Conservation (phyloP, 192 early-diverging fungal genomes). For the Coemansia sp. region DNA sequence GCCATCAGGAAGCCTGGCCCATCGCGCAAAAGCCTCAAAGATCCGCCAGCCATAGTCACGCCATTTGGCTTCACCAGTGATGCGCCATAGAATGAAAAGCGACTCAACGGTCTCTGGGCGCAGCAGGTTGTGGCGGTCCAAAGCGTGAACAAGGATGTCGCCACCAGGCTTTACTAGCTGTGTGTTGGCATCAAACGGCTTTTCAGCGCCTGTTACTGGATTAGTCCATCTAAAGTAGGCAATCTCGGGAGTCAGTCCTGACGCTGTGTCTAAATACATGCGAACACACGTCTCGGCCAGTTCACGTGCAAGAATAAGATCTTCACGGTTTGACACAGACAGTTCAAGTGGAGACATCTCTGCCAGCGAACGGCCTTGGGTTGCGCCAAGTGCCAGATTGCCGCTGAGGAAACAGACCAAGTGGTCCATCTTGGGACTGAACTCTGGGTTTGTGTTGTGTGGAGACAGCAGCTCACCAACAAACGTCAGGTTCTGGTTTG, state of each 20-base stretch:
- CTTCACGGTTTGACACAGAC: conserved; percentile 44
- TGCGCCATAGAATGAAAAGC: conserved; percentile 77
- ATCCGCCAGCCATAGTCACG: conserved; percentile 76
- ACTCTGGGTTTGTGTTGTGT: conserved; percentile 46
- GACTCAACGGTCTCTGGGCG: conserved; percentile 90
- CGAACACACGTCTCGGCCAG: conserved; percentile 77
- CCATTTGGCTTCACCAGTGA: conserved; percentile 82
- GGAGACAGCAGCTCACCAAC: conserved; percentile 55
- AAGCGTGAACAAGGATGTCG: conserved; percentile 24
- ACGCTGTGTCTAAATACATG: conserved; percentile 78
- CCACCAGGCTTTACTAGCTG: conserved; percentile 23
- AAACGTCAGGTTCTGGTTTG: conserved; percentile 24
- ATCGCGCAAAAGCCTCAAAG: conserved; percentile 79
- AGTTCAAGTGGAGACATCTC: conserved; percentile 13
- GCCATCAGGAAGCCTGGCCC: conserved; percentile 56
- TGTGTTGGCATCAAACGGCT: background rate
- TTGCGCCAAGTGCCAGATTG: conserved; percentile 49
- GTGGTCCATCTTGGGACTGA: conserved; percentile 81
- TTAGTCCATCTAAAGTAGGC: conserved; percentile 19
- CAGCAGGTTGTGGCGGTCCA: conserved; percentile 60
- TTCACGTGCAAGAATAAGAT: too few species aligned
- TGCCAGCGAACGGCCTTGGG: conserved; percentile 24
- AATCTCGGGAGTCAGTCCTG: conserved; percentile 69
- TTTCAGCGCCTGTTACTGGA: conserved; percentile 1
- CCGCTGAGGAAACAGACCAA: conserved; percentile 85